Conservation (phyloP, 305 asterid species). For the Fraxinus albicans region DNA sequence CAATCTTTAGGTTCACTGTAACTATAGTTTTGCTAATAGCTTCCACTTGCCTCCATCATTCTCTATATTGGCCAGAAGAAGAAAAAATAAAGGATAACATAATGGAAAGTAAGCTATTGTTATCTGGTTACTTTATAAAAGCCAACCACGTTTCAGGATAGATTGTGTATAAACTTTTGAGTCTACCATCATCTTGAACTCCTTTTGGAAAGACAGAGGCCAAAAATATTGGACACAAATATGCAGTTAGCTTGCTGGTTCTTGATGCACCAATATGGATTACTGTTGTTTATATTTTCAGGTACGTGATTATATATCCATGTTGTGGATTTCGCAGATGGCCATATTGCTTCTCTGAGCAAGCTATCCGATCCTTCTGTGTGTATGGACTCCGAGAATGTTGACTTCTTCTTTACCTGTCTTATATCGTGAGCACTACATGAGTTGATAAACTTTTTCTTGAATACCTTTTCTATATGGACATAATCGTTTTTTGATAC, state of each 20-base stretch:
- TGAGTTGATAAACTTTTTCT: not conserved
- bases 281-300: slow-evolving; percentile 22
- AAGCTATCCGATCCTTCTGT: slow-evolving; percentile 57
- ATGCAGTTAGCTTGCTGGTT: not conserved
- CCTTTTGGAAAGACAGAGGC: not conserved
- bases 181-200: not conserved
- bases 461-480: not conserved
- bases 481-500: not conserved
- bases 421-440: not conserved
- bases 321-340: slow-evolving; percentile 71
- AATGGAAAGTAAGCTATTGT: not conserved
- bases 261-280: not conserved
- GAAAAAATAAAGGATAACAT: not conserved
- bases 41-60: not conserved
- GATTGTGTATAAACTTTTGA: not conserved
- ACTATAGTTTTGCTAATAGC: not conserved
- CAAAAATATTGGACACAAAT: not conserved
- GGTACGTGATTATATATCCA: slow-evolving; percentile 75
- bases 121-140: not conserved
- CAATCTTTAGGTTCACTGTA: not conserved
- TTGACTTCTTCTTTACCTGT: not conserved
- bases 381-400: slow-evolving; percentile 33
- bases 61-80: not conserved
- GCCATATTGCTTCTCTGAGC: slow-evolving; percentile 69
- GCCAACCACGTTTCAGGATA: not conserved